A percentile compares a stretch with the other conserved stretches of the same genome.
Conservation (phyloP, 2,329 filamentous ascomycete species). For the Elsinoe arachidis region DNA sequence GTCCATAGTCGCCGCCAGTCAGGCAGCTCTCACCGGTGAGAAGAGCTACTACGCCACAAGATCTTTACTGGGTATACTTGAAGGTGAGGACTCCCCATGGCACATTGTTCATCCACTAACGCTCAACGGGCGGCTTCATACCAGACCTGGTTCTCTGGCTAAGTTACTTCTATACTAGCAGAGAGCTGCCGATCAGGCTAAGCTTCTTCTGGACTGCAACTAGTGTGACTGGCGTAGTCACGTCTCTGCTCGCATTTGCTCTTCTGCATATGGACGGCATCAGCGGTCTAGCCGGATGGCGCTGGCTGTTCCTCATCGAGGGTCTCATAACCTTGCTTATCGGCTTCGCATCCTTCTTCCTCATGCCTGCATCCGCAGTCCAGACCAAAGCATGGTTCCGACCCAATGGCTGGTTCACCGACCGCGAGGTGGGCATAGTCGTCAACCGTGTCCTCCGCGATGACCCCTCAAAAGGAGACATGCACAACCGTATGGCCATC, state of each 20-base stretch:
- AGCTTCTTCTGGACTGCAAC: conserved; percentile 64
- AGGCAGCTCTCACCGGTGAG: conserved; percentile 25
- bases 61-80: conserved; percentile 36
- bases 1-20: conserved; percentile 19
- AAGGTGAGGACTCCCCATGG: conserved; percentile 48
- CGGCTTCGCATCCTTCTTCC: conserved; percentile 48
- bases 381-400: conserved; percentile 55
- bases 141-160: background rate
- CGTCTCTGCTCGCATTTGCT: conserved; percentile 49
- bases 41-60: conserved; percentile 37
- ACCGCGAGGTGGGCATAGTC: conserved; percentile 56
- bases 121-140: background rate
- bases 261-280: conserved; percentile 44
- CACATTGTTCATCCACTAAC: conserved; percentile 13
- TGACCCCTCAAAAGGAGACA: conserved; percentile 46
- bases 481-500: conserved; percentile 53
- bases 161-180: conserved; percentile 66
- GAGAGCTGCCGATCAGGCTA: conserved; percentile 58
- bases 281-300: conserved; percentile 47
- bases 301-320: conserved; percentile 46
- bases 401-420: conserved; percentile 56
- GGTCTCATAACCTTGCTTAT: conserved; percentile 46
- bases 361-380: conserved; percentile 54
- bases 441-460: conserved; percentile 54
- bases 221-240: conserved; percentile 46